Conservation (phyloP, 805 yeast species). For the Schwanniomyces pseudopolymorphus region DNA sequence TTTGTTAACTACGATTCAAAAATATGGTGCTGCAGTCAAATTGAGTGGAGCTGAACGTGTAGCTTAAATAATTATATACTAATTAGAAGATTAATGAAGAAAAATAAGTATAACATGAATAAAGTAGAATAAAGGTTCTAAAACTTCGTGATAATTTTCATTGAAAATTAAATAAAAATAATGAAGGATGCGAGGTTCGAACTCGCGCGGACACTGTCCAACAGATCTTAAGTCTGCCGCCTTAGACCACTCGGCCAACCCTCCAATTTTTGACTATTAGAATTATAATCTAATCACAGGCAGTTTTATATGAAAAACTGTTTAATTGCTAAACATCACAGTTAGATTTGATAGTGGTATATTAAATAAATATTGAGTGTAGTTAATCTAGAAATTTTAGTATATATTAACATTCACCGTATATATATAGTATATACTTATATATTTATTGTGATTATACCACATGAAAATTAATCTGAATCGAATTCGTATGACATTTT, state of each 20-base stretch:
- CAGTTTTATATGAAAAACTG: no score
- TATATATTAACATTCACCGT: no score
- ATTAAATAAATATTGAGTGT: no score
- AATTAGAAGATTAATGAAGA: background rate
- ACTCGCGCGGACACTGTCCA: constrained; percentile 46
- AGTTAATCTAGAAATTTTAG: no score
- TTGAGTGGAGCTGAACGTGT: constrained; percentile 86
- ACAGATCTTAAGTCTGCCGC: constrained; percentile 44
- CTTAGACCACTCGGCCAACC: constrained; percentile 45
- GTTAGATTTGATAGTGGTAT: no score
- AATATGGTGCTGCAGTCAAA: constrained; percentile 96
- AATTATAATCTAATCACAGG: no score
- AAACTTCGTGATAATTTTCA: no score
- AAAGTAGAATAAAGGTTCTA: background rate
- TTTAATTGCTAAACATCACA: no score
- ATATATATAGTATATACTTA: no score
- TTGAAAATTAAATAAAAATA: constrained; percentile 16
- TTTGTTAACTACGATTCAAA: constrained; percentile 88
- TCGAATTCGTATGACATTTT: no score
- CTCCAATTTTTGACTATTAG: constrained; percentile 23
- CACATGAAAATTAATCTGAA: no score
- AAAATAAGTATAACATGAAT: background rate
- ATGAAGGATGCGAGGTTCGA: constrained; percentile 45
- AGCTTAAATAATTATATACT: constrained; percentile 6
- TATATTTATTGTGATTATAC: no score